Conservation (phyloP, 2,329 filamentous ascomycete genomes). For the Talaromyces sp. region DNA sequence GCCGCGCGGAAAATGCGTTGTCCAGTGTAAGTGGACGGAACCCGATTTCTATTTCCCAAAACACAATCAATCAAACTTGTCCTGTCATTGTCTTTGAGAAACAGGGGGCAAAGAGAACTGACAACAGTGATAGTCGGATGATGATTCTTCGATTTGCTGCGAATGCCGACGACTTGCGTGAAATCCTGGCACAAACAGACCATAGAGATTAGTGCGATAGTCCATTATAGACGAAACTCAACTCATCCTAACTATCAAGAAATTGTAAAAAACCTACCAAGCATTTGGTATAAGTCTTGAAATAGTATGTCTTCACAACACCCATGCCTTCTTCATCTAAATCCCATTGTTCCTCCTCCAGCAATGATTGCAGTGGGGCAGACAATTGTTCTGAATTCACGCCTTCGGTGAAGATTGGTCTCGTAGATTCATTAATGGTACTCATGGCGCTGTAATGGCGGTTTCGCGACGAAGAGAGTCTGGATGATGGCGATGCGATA, state of each 20-base stretch:
- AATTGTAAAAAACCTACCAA: slow-evolving; percentile 27
- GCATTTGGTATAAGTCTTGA: slow-evolving; percentile 39
- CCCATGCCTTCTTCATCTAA: slow-evolving; percentile 35
- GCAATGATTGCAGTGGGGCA: slow-evolving; percentile 25
- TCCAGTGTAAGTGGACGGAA: slow-evolving; percentile 40
- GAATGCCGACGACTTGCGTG: slow-evolving; percentile 35
- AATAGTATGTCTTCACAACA: slow-evolving; percentile 38
- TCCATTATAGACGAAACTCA: background rate
- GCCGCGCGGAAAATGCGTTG: slow-evolving; percentile 39
- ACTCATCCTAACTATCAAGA: background rate
- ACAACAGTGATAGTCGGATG: slow-evolving; percentile 41
- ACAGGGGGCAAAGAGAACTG: slow-evolving; percentile 16
- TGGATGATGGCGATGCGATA: background rate
- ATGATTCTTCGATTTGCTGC: slow-evolving; percentile 37
- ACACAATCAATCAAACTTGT: background rate
- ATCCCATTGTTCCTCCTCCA: slow-evolving; percentile 30
- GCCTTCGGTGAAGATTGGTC: slow-evolving; percentile 28
- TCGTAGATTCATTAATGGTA: background rate
- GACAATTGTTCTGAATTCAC: slow-evolving; percentile 27
- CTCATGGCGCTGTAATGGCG: background rate
- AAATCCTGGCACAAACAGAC: slow-evolving; percentile 29
- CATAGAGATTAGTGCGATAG: background rate
- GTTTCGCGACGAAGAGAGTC: background rate
- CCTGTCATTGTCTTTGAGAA: no score
- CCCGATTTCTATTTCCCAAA: slow-evolving; percentile 24